These are phyloP conservation scores for Chimonanthus salicifolius DNA, from an alignment of 164 flowering plant genomes.

Conservation along the genomic window DNA sequence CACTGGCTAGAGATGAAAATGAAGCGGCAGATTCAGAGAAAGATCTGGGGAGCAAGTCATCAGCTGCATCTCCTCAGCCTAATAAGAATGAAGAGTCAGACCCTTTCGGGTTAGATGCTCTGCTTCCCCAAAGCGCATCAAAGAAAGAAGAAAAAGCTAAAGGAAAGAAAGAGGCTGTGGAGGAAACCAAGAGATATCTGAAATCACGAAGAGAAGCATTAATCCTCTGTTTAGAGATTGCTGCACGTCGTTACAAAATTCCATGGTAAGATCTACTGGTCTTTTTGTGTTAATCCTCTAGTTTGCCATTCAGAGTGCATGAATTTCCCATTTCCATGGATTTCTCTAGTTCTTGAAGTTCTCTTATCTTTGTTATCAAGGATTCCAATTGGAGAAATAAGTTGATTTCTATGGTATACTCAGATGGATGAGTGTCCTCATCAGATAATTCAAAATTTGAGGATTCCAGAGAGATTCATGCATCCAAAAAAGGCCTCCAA, in stretches of 20 bases:
- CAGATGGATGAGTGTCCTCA: too few relatives aligned
- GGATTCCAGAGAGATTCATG: too few relatives aligned
- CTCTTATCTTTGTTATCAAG: too few relatives aligned
- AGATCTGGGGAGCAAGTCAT: constrained; percentile 15
- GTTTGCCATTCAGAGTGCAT: too few relatives aligned
- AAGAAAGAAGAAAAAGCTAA: constrained; percentile 48
- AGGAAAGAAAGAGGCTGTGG: constrained; percentile 52
- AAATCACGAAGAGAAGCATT: constrained; percentile 73
- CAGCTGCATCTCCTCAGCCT: constrained; percentile 19
- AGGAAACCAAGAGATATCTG: constrained; percentile 58
- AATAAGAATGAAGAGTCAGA: constrained; percentile 50
- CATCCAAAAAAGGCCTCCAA: too few relatives aligned
- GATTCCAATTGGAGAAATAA: too few relatives aligned
- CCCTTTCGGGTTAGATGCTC: constrained; percentile 87
- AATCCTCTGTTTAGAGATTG: constrained; percentile 72
- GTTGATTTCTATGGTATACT: too few relatives aligned
- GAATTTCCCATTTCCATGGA: too few relatives aligned
- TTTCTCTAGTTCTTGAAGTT: too few relatives aligned
- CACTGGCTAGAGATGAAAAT: constrained; percentile 36
- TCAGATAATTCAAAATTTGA: too few relatives aligned
- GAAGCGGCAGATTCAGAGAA: constrained; percentile 18
- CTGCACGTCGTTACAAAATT: constrained; percentile 71
- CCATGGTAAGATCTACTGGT: constrained; percentile 50
- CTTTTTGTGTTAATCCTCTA: background rate
- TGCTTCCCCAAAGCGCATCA: constrained; percentile 36